These are phyloP conservation scores for Remersonia thermophila DNA, from an alignment of 2,329 filamentous ascomycete genomes.

Conservation along the genomic window DNA sequence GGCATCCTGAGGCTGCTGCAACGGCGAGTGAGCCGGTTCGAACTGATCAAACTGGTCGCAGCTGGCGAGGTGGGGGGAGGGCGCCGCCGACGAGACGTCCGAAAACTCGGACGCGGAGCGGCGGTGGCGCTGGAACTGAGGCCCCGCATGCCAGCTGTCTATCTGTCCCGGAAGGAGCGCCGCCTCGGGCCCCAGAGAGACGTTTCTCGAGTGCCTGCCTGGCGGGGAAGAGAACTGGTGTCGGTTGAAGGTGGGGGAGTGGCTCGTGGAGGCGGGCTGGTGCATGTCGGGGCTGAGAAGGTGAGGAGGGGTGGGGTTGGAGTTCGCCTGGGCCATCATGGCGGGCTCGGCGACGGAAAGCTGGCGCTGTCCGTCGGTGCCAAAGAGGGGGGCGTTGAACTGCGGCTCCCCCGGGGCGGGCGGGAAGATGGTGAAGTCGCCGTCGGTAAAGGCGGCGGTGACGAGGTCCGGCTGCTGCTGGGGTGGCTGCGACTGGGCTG, in stretches of 20 bases:
- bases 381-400: slow-evolving; percentile 51
- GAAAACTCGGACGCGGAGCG: slow-evolving; percentile 84
- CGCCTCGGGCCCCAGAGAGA: slow-evolving; percentile 44
- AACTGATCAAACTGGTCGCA: slow-evolving; percentile 68
- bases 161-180: slow-evolving; percentile 42
- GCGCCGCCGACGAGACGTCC: slow-evolving; percentile 75
- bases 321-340: slow-evolving; percentile 44
- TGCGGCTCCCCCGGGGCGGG: slow-evolving; percentile 39
- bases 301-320: slow-evolving; percentile 44
- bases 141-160: slow-evolving; percentile 37
- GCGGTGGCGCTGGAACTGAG: slow-evolving; percentile 67
- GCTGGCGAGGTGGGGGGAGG: slow-evolving; percentile 69
- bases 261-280: slow-evolving; percentile 36
- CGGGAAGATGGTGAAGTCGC: slow-evolving; percentile 55
- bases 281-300: slow-evolving; percentile 37
- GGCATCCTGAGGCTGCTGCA: slow-evolving; percentile 62
- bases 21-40: slow-evolving; percentile 63
- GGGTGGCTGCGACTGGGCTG: slow-evolving; percentile 13
- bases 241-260: slow-evolving; percentile 45
- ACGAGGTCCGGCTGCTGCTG: slow-evolving; percentile 29
- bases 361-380: slow-evolving; percentile 36
- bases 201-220: slow-evolving; percentile 40
- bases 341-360: slow-evolving; percentile 36
- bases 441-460: slow-evolving; percentile 37
- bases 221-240: slow-evolving; percentile 41